phyloP scores from a whole-genome alignment of 306 rosid species.

The Cicer yamashitae region DNA sequence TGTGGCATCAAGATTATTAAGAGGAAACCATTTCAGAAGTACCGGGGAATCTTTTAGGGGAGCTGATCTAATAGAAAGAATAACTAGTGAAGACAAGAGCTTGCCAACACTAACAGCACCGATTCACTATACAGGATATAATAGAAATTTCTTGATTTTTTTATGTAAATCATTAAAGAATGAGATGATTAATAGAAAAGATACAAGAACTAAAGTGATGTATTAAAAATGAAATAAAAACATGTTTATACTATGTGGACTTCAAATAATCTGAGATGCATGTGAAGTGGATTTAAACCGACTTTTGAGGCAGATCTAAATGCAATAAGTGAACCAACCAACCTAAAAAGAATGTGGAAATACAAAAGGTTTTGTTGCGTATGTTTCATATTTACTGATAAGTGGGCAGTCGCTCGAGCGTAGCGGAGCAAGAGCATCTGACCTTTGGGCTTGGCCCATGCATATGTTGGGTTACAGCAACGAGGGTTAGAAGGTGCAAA shows the following conservation, averaged over 20 bases:
- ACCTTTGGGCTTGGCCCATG: no score
- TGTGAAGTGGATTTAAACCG: not conserved
- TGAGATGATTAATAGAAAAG: not conserved
- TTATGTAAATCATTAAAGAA: not conserved
- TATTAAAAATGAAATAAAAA: not conserved
- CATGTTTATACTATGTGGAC: not conserved
- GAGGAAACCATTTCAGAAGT: constrained; percentile 7
- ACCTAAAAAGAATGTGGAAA: not conserved
- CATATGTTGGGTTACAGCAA: no score
- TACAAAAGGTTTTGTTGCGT: not conserved
- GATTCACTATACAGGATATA: constrained; percentile 20
- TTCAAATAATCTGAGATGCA: not conserved
- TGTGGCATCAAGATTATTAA: constrained; percentile 10
- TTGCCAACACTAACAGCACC: not conserved
- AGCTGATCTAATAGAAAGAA: constrained; percentile 15
- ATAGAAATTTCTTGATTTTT: not conserved
- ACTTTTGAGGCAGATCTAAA: constrained; percentile 9
- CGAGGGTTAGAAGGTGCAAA: no score
- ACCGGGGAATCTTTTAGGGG: not conserved
- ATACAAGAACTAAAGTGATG: not conserved
- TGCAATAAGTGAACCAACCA: constrained; percentile 15
- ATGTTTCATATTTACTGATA: no score
- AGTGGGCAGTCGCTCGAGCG: no score
- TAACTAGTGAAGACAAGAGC: constrained; percentile 1
- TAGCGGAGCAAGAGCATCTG: no score